Evolutionary conservation across 164 flowering plant species (phyloP).

Genomic region (Pachysandra terminalis): DNA sequence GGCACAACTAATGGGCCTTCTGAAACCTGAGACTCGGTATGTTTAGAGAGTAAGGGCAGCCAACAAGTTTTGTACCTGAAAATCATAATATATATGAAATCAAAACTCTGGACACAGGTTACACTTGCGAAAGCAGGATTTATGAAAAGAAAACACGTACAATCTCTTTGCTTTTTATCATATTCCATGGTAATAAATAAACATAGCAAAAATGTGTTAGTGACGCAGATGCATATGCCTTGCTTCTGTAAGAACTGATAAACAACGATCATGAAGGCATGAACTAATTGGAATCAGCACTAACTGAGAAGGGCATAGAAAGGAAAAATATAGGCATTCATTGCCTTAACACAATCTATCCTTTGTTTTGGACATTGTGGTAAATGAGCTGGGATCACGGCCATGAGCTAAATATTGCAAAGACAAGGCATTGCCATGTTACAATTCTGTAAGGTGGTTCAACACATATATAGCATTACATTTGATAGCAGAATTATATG

Average conservation of each 20-base stretch:
- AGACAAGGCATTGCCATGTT: neutral
- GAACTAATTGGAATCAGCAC: neutral
- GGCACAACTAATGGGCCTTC: slow-evolving; percentile 84
- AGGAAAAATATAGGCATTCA: neutral
- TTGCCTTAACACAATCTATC: neutral
- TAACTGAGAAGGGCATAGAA: neutral
- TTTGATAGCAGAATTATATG: neutral
- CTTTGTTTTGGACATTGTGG: neutral
- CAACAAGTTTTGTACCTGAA: slow-evolving; percentile 80
- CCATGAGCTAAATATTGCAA: neutral
- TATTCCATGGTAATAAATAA: neutral
- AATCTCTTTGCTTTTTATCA: neutral
- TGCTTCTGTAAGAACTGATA: neutral
- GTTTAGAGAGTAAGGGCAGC: slow-evolving; percentile 93
- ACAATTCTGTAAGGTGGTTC: neutral
- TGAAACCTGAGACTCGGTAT: slow-evolving; percentile 36
- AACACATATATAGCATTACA: too few species aligned
- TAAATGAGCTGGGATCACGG: too few species aligned
- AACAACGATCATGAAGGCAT: neutral
- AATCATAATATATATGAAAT: neutral
- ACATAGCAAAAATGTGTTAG: neutral
- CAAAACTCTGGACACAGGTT: neutral
- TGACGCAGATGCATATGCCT: neutral
- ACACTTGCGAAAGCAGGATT: neutral
- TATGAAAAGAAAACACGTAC: neutral